Evolutionary conservation across 352 stramenopile species (phyloP).

Genomic region (Pythium rishiriense): DNA sequence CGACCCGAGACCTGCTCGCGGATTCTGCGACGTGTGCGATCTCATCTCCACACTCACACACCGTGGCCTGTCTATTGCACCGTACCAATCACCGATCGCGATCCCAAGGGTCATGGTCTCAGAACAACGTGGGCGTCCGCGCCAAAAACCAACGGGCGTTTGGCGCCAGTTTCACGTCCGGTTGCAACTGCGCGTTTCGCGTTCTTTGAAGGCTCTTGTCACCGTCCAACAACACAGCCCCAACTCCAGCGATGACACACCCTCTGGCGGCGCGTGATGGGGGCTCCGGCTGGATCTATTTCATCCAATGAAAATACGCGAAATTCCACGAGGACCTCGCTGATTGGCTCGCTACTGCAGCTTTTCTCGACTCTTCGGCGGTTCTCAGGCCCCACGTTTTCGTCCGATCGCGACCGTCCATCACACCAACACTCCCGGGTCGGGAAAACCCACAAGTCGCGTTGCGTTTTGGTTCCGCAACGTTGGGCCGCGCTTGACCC

Average conservation of each 20-base stretch:
- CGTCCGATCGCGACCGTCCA: conserved; percentile 8
- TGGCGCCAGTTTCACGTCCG: conserved; percentile 20
- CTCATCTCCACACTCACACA: conserved; percentile 12
- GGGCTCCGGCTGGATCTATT: not conserved
- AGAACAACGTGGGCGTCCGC: conserved; percentile 6
- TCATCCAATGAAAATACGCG: not conserved
- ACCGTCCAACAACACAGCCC: not conserved
- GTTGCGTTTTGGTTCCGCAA: not conserved
- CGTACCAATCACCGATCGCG: conserved; percentile 23
- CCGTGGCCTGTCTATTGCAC: conserved; percentile 13
- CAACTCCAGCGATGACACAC: conserved; percentile 22
- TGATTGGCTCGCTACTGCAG: conserved; percentile 26
- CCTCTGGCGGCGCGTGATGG: conserved; percentile 18
- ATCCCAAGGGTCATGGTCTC: not conserved
- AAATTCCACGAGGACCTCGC: not conserved
- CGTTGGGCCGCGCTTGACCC: not conserved
- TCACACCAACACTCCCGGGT: conserved; percentile 7
- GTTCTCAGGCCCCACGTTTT: conserved; percentile 8
- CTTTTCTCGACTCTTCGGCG: conserved; percentile 20
- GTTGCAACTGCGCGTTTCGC: conserved; percentile 8
- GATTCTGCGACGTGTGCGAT: conserved; percentile 16
- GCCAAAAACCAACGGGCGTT: not conserved
- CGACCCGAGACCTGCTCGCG: not conserved
- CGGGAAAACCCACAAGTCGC: conserved; percentile 8
- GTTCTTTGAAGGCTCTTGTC: not conserved